Percentiles rank a stretch among this genome's conserved stretches.
Evolutionary conservation across 2,329 filamentous ascomycete genomes (phyloP).

Genomic region (Verticillium longisporum): DNA sequence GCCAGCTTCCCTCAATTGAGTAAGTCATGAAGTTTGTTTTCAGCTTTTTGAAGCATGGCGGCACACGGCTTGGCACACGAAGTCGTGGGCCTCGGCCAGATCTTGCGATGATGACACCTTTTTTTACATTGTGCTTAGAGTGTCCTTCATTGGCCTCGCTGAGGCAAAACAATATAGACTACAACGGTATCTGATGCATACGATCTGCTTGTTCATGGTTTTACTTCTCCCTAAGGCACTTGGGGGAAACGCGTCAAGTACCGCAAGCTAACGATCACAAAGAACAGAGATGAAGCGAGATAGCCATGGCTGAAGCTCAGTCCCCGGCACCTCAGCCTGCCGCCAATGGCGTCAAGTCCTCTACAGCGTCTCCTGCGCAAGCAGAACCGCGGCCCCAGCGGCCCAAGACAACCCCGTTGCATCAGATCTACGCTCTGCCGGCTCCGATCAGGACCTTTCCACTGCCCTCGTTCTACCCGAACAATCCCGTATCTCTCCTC

Average conservation of each 20-base stretch:
- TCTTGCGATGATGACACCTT: conserved; percentile 52
- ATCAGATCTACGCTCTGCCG: conserved; percentile 74
- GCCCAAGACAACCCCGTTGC: conserved; percentile 38
- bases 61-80: too few species aligned
- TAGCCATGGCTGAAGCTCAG: conserved; percentile 34
- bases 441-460: conserved; percentile 77
- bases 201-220: conserved; percentile 10
- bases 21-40: conserved; percentile 11
- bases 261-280: conserved; percentile 12
- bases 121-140: conserved; percentile 48
- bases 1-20: conserved; percentile 10
- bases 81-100: conserved; percentile 6
- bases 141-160: conserved; percentile 52
- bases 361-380: conserved; percentile 14
- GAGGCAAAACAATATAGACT: conserved; percentile 71
- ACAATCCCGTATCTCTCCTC: conserved; percentile 83
- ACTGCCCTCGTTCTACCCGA: conserved; percentile 80
- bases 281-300: conserved; percentile 40
- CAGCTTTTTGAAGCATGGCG: conserved; percentile 1
- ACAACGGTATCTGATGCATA: conserved; percentile 90
- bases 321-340: conserved; percentile 8
- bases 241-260: not conserved
- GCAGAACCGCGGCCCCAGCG: conserved; percentile 9
- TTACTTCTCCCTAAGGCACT: not conserved
- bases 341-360: conserved; percentile 6